A percentile compares a stretch with the other conserved stretches of the same genome.
phyloP scores from a whole-genome alignment of 208 protist species.

The Acanthamoeba castellanii region DNA sequence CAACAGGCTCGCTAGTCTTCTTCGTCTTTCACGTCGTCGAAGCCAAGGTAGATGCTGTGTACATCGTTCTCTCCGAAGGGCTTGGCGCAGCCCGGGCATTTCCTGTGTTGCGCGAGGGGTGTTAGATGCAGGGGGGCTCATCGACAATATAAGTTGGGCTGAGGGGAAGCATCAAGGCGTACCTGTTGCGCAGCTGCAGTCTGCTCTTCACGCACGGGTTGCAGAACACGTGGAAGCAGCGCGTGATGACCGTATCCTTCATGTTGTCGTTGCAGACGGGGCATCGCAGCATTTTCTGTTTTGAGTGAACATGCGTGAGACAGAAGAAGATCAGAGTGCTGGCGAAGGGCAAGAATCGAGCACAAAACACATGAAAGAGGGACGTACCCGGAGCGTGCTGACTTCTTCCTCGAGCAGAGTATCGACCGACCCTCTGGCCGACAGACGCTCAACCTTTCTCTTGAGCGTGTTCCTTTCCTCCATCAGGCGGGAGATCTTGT shows the following conservation, averaged over 20 bases:
- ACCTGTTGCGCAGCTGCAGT: conserved; percentile 61
- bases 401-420: conserved; percentile 61
- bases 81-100: conserved; percentile 69
- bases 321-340: background rate
- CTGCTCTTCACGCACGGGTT: conserved; percentile 48
- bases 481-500: conserved; percentile 16
- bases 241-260: conserved; percentile 76
- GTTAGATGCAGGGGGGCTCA: background rate
- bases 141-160: background rate
- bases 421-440: conserved; percentile 21
- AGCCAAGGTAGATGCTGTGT: conserved; percentile 74
- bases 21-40: conserved; percentile 40
- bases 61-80: conserved; percentile 70
- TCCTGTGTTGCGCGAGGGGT: background rate
- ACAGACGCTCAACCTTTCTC: conserved; percentile 53
- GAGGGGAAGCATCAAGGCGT: background rate
- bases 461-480: conserved; percentile 57
- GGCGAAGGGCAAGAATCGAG: background rate
- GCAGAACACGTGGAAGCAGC: conserved; percentile 76
- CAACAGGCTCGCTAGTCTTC: background rate
- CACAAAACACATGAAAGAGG: too few species aligned
- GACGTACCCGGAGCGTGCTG: conserved; percentile 36
- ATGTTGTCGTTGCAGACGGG: conserved; percentile 65
- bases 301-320: background rate
- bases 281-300: conserved; percentile 68